Conservation (phyloP, 768 basidiomycete genomes). For the Mycena chlorophos region DNA sequence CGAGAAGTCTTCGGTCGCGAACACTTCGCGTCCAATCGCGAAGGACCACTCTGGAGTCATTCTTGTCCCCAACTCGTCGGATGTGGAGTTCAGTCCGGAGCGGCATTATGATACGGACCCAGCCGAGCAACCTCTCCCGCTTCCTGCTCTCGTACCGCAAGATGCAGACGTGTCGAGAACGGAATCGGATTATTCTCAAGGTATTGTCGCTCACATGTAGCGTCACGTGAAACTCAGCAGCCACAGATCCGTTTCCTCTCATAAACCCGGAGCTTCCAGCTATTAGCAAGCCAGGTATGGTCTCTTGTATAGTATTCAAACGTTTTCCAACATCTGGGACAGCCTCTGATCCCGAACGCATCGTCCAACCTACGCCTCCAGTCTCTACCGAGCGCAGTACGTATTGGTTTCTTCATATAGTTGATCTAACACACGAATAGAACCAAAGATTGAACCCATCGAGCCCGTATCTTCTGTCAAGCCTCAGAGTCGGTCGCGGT, state of each 20-base stretch:
- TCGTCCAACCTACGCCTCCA: too few relatives aligned
- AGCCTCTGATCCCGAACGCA: too few relatives aligned
- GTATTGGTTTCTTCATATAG: too few relatives aligned
- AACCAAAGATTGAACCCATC: neutral
- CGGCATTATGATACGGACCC: neutral
- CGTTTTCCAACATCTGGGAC: neutral
- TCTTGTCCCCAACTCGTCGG: conserved; percentile 17
- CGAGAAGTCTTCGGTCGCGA: neutral
- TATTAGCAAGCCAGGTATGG: neutral
- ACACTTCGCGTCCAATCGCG: neutral
- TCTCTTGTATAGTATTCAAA: neutral
- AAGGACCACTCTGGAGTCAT: conserved; percentile 2
- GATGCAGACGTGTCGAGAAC: neutral
- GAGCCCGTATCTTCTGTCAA: neutral
- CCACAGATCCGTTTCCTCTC: neutral
- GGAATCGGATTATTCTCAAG: neutral
- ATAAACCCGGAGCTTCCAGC: neutral
- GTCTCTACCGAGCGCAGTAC: too few relatives aligned
- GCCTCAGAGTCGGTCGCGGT: neutral
- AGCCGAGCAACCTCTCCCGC: neutral
- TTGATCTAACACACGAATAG: too few relatives aligned
- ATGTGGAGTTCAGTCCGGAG: conserved; percentile 7
- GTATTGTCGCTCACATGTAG: neutral
- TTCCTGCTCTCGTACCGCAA: neutral
- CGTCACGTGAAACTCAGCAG: neutral